Base-by-base conservation (phyloP, 768 basidiomycete species). In the Tulasnella calospora region DNA sequence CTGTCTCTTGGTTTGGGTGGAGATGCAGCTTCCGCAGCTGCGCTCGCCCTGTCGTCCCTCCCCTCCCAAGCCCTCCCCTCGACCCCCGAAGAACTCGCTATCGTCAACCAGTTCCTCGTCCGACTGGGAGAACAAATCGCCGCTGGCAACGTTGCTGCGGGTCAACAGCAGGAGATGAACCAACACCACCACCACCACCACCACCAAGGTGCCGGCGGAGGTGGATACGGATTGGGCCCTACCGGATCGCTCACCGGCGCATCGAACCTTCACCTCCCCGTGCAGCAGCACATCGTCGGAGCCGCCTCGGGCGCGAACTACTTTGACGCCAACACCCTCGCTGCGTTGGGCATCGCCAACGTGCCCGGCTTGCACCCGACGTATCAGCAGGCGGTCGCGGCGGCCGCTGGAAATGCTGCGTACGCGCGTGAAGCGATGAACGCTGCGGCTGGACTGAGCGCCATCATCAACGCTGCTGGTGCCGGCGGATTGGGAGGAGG, bases 21-120 rank as follows among this genome's bases (percentile, higher is more conserved):
- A 33, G 67, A 71, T 72, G 40, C 70, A 9, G 77, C 77, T 30
- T 40, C 67, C 69, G 55, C 41, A 41, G 77, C 77, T 17, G 77
- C 77, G 2, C 69, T 78, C 19, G 71, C 77, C 71, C 47, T 70
- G 27, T 71, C 78, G 15, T 72, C 79, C 4, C 47, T 76, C 71
- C 79, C 79, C 15, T 27, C 47, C 35, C 41, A 38, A 72, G 78
- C 78, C 47, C 55, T 80, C n/a, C 79, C 79, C 36, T 47, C 38
- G 21, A 71, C 70, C n/a, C 47, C 78, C 23, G 79, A 80, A 69
- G 79, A 80, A 74, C 73, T 80, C 35, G 79, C 79, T 12, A 74
- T 80, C 44, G 79, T 80, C 35, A 80, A 80, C 78, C 69, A 79
- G 19, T 80, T 80, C 79, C 78, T 80, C 35, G 73, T 80, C 10